Conservation (phyloP, 257 asterid genomes). For the Echites panduratus region DNA sequence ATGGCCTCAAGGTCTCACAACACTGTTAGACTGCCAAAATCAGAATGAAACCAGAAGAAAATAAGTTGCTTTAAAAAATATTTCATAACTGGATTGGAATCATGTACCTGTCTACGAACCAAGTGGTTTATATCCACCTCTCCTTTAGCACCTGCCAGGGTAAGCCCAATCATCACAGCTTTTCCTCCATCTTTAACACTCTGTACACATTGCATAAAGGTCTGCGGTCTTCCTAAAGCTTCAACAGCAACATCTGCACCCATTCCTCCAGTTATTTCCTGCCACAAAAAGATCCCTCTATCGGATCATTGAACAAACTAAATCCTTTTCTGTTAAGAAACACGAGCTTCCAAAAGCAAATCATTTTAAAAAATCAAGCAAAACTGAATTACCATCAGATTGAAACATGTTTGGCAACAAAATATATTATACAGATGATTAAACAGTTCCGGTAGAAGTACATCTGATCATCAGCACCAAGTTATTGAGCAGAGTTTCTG, state of each 20-base stretch:
- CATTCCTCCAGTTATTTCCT: constrained; percentile 90
- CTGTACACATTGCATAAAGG: constrained; percentile 77
- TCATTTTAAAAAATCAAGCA: neutral
- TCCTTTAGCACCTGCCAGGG: constrained; percentile 81
- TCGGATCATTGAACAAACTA: neutral
- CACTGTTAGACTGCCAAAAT: neutral
- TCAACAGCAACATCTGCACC: constrained; percentile 97
- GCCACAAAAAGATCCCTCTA: constrained; percentile 15
- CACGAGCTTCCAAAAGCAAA: neutral
- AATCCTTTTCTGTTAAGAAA: constrained; percentile 4
- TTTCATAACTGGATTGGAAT: neutral
- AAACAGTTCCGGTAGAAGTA: neutral
- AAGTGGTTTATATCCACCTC: constrained; percentile 92
- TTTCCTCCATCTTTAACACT: constrained; percentile 97
- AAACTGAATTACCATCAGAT: neutral
- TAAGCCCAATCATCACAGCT: constrained; percentile 98
- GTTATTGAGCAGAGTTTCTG: neutral
- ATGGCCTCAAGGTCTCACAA: neutral
- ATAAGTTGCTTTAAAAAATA: neutral
- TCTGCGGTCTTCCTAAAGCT: constrained; percentile 81
- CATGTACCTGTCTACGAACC: constrained; percentile 88
- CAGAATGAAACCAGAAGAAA: neutral
- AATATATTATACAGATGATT: neutral
- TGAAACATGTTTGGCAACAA: neutral
- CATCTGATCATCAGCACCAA: neutral